phyloP scores from a whole-genome alignment of 1,284 basidiomycete genomes.

The Austroboletus novae-zelandiae region DNA sequence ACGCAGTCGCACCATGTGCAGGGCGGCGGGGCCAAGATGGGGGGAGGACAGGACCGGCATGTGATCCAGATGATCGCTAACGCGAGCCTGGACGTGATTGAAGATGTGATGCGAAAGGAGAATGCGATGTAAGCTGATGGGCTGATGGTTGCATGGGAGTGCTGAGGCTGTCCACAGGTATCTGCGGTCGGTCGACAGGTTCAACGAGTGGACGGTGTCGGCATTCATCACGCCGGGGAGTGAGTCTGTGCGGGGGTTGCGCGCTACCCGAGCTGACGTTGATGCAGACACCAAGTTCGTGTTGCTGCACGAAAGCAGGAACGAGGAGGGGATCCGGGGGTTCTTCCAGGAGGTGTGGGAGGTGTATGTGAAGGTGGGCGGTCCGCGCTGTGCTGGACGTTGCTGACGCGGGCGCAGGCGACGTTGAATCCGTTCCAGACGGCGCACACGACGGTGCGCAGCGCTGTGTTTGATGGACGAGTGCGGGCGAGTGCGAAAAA shows the following conservation, averaged over 20 bases:
- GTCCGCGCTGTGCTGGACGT: background rate
- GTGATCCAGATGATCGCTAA: constrained; percentile 97
- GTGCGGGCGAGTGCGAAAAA: constrained; percentile 87
- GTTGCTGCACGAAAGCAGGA: constrained; percentile 88
- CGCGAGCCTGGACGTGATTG: constrained; percentile 85
- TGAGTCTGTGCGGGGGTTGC: constrained; percentile 41
- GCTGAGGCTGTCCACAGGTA: constrained; percentile 59
- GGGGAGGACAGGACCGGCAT: constrained; percentile 79
- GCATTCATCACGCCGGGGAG: constrained; percentile 92
- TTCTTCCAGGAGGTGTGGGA: constrained; percentile 97
- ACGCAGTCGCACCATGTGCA: constrained; percentile 57
- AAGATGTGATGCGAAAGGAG: constrained; percentile 86
- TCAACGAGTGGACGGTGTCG: constrained; percentile 96
- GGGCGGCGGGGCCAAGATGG: constrained; percentile 62
- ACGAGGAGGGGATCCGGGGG: constrained; percentile 89
- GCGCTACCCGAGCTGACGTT: constrained; percentile 10
- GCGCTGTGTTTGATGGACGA: constrained; percentile 75
- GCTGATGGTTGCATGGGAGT: constrained; percentile 7
- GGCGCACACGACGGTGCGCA: constrained; percentile 79
- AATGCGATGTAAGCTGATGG: constrained; percentile 73
- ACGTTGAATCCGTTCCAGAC: constrained; percentile 92
- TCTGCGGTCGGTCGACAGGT: constrained; percentile 88
- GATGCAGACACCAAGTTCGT: constrained; percentile 84
- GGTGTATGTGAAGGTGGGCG: constrained; percentile 82
- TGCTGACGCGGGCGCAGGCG: constrained; percentile 50